phyloP scores from a whole-genome alignment of 352 stramenopile genomes.

The Phytophthora citricola region DNA sequence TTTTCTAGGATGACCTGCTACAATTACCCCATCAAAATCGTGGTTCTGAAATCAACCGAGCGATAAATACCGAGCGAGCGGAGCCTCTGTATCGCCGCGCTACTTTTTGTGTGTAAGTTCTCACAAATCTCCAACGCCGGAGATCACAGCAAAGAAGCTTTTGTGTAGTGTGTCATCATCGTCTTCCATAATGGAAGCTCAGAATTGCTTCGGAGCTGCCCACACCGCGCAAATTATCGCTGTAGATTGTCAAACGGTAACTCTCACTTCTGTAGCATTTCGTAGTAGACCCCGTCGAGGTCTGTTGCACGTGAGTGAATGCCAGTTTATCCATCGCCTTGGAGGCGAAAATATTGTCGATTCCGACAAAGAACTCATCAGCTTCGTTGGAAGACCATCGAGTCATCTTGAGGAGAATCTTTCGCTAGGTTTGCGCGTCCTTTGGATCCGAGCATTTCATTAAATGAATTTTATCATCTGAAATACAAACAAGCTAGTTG shows the following conservation, averaged over 20 bases:
- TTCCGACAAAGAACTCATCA: conserved; percentile 11
- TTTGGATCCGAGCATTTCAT: neutral
- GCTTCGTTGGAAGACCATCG: neutral
- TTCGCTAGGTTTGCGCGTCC: neutral
- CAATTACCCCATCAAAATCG: neutral
- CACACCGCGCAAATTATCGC: conserved; percentile 1
- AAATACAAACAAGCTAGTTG: neutral
- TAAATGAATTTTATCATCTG: conserved; percentile 1
- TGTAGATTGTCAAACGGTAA: conserved; percentile 19
- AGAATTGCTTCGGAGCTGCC: neutral
- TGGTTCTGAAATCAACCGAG: conserved; percentile 3
- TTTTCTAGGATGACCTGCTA: neutral
- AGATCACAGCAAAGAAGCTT: conserved; percentile 4
- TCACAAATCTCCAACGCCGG: neutral
- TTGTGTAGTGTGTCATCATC: neutral
- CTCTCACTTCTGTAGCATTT: conserved; percentile 17
- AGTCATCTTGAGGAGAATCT: neutral
- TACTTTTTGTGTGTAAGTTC: conserved; percentile 10
- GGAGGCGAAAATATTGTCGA: conserved; percentile 15
- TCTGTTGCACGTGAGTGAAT: conserved; percentile 1
- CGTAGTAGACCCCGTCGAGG: conserved; percentile 22
- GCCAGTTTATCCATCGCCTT: conserved; percentile 11
- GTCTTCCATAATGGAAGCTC: neutral
- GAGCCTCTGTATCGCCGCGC: neutral
- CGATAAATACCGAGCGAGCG: neutral